Conservation (phyloP, 2,329 filamentous ascomycete species). For the Fusarium papillatum region DNA sequence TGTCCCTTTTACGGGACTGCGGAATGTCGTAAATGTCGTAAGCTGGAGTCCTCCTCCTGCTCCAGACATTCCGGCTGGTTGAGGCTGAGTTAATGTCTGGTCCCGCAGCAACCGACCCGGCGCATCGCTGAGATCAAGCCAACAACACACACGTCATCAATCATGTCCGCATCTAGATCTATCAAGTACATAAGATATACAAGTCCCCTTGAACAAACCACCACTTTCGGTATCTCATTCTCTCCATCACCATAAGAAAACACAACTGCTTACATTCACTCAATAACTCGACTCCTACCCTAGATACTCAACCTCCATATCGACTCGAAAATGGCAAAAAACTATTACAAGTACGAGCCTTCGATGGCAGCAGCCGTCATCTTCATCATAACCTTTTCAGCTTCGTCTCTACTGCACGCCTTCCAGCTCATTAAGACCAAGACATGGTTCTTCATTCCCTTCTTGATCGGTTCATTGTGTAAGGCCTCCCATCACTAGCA, state of each 20-base stretch:
- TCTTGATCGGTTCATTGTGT: neutral
- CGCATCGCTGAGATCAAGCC: neutral
- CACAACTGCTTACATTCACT: too few relatives aligned
- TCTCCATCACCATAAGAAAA: neutral
- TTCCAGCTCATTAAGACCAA: neutral
- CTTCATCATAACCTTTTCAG: neutral
- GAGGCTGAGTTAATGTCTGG: neutral
- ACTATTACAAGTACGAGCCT: neutral
- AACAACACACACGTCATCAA: neutral
- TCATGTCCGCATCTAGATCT: too few relatives aligned
- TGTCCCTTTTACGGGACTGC: neutral
- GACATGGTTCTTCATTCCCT: slow-evolving; percentile 6
- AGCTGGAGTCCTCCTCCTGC: neutral
- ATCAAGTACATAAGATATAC: neutral
- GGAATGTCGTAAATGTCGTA: neutral
- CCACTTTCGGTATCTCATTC: neutral
- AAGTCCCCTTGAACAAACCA: fast-evolving
- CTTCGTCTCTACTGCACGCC: neutral
- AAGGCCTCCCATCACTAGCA: neutral
- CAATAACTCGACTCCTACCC: neutral
- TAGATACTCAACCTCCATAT: neutral
- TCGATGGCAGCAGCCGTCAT: neutral
- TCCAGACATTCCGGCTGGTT: neutral
- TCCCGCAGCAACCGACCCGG: neutral
- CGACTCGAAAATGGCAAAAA: neutral